A percentile compares a stretch with the other conserved stretches of the same genome.
Conservation (phyloP, 345 rosid genomes). For the Heritiera littoralis region DNA sequence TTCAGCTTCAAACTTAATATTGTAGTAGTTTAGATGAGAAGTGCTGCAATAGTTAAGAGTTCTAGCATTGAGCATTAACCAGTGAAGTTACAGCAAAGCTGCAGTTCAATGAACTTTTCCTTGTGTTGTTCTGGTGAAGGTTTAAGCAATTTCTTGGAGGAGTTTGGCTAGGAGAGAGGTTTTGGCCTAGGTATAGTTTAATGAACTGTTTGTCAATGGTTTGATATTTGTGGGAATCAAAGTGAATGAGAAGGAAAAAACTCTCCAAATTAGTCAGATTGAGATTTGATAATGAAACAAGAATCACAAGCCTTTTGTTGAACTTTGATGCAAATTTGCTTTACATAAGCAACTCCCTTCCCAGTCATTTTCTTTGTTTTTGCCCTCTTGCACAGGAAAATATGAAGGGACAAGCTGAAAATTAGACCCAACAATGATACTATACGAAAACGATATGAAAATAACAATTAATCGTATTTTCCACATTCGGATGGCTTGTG, state of each 20-base stretch:
- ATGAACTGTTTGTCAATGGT: background rate
- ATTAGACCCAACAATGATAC: too few species aligned
- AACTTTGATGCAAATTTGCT: too few species aligned
- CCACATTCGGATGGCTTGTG: background rate
- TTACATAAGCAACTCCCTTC: too few species aligned
- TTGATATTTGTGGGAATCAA: background rate
- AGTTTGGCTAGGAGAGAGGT: too few species aligned
- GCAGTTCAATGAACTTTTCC: background rate
- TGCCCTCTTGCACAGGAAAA: too few species aligned
- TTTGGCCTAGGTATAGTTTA: too few species aligned
- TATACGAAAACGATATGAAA: too few species aligned
- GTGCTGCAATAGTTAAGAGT: background rate
- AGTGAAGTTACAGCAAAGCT: background rate
- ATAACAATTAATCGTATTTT: too few species aligned
- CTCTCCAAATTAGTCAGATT: background rate
- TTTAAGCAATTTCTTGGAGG: background rate
- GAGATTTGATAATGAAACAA: background rate
- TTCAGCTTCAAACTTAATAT: background rate
- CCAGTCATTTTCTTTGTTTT: too few species aligned
- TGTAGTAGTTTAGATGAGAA: background rate
- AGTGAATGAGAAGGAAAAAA: background rate
- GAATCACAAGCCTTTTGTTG: background rate
- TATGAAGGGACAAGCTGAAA: too few species aligned
- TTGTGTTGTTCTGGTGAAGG: background rate
- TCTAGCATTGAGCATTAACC: background rate